These are phyloP conservation scores for Botrytis tulipae DNA, from an alignment of 2,329 filamentous ascomycete genomes.

Conservation along the genomic window DNA sequence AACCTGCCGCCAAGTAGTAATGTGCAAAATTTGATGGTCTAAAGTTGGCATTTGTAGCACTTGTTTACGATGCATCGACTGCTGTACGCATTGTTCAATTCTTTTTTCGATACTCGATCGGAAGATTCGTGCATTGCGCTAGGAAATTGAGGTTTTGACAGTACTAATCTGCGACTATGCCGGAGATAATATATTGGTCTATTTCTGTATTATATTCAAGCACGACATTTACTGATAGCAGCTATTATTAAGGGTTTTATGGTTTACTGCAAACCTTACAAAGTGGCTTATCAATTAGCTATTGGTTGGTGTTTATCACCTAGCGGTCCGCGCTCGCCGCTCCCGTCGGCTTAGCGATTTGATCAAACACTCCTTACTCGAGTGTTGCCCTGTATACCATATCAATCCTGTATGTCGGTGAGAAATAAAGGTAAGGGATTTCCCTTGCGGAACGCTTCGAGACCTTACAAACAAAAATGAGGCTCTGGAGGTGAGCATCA, in stretches of 20 bases:
- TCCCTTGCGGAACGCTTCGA: not conserved
- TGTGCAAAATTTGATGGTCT: not conserved
- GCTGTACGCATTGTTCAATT: not conserved
- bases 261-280: too few relatives aligned
- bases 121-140: not conserved
- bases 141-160: not conserved
- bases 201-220: not conserved
- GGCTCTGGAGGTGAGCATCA: not conserved
- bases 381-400: not conserved
- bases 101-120: not conserved
- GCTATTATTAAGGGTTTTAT: not conserved
- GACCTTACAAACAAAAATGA: not conserved
- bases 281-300: not conserved
- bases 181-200: too few relatives aligned
- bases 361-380: not conserved
- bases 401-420: not conserved
- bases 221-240: not conserved
- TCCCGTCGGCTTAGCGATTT: not conserved
- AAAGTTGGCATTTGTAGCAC: not conserved
- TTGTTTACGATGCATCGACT: not conserved
- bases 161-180: not conserved
- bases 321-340: not conserved
- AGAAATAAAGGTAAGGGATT: not conserved
- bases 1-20: not conserved
- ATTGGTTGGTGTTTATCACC: not conserved